Conservation (phyloP, 2,329 filamentous ascomycete species). For the Emergomyces orientalis region DNA sequence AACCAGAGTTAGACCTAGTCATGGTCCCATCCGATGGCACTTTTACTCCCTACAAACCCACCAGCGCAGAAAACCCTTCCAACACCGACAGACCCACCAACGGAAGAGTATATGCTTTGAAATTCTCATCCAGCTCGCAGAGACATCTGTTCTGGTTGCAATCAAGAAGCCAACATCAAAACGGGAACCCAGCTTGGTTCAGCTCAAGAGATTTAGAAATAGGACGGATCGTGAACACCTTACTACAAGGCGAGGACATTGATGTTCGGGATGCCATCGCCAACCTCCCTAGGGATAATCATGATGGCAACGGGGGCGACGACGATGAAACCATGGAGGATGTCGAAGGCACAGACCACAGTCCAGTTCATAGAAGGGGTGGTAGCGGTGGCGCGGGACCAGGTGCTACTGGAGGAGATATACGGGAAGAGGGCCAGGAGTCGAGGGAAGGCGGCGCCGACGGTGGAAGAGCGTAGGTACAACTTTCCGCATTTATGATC, state of each 20-base stretch:
- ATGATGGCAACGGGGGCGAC: constrained; percentile 48
- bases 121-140: constrained; percentile 86
- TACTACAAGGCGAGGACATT: constrained; percentile 83
- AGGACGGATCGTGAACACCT: constrained; percentile 71
- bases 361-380: constrained; percentile 47
- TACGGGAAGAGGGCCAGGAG: constrained; percentile 79
- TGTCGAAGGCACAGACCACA: constrained; percentile 53
- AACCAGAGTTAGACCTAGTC: constrained; percentile 77
- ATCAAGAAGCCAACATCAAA: constrained; percentile 68
- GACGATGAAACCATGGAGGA: constrained; percentile 74
- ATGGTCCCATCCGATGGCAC: constrained; percentile 87
- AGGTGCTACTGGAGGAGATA: constrained; percentile 80
- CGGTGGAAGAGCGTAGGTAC: constrained; percentile 98
- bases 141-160: constrained; percentile 95
- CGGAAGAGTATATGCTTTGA: constrained; percentile 85
- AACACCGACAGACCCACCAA: constrained; percentile 60
- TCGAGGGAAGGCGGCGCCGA: constrained; percentile 89
- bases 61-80: constrained; percentile 46
- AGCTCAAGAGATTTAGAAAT: constrained; percentile 79
- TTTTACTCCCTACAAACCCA: constrained; percentile 70
- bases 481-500: constrained; percentile 28
- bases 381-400: constrained; percentile 72
- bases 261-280: constrained; percentile 66
- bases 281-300: constrained; percentile 45
- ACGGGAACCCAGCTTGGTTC: constrained; percentile 66